These are phyloP conservation scores for Waltergamsia citrina DNA, from an alignment of 2,329 filamentous ascomycete genomes.

Conservation along the genomic window DNA sequence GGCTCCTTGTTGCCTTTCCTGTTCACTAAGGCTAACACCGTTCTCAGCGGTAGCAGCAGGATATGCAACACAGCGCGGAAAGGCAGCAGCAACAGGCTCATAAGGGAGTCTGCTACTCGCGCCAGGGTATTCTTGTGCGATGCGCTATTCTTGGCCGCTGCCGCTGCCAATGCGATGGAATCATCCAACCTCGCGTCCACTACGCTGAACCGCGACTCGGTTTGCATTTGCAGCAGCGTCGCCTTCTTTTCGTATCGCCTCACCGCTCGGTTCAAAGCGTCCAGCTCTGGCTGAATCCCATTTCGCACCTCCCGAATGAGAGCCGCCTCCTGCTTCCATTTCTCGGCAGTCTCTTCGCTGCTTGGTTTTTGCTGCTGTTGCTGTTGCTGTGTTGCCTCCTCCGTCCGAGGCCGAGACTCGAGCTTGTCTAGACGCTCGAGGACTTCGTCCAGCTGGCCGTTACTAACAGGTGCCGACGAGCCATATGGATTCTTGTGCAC, in stretches of 20 bases:
- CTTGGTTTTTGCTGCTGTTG: background rate
- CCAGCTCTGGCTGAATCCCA: conserved; percentile 69
- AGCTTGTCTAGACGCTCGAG: conserved; percentile 58
- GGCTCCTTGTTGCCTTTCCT: conserved; percentile 18
- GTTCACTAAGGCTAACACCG: conserved; percentile 23
- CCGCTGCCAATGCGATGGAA: conserved; percentile 70
- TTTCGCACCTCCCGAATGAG: conserved; percentile 51
- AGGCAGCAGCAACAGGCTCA: conserved; percentile 28
- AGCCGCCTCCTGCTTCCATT: conserved; percentile 29
- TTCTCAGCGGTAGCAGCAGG: conserved; percentile 31
- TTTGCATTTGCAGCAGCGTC: conserved; percentile 64
- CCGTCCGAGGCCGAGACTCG: conserved; percentile 39
- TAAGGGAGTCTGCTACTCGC: conserved; percentile 16
- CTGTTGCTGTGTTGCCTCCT: conserved; percentile 18
- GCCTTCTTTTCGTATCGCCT: conserved; percentile 87
- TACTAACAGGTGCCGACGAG: conserved; percentile 9
- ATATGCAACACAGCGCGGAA: conserved; percentile 28
- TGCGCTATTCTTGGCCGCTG: conserved; percentile 48
- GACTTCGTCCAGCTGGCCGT: background rate
- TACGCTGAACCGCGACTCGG: conserved; percentile 63
- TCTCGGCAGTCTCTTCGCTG: conserved; percentile 5
- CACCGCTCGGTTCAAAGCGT: conserved; percentile 80
- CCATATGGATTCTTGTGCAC: conserved; percentile 45
- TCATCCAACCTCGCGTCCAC: conserved; percentile 67
- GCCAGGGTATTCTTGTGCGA: conserved; percentile 20